Percentiles rank a stretch among this genome's conserved stretches.
phyloP scores from a whole-genome alignment of 352 stramenopile genomes.

The Phytophthora sp. region DNA sequence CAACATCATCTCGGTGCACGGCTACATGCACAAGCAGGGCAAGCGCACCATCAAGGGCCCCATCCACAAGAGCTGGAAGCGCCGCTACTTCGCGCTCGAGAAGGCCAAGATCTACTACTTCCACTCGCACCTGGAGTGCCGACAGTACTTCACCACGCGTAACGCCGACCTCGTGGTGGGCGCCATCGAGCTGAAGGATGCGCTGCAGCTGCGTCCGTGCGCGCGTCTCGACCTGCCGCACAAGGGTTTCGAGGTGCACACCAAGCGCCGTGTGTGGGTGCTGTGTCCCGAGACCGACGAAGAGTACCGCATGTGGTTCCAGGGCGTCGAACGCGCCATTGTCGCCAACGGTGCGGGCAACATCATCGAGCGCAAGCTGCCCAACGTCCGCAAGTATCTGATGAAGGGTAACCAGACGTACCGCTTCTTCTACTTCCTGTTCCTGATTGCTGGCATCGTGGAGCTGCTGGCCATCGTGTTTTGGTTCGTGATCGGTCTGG shows the following conservation, averaged over 20 bases:
- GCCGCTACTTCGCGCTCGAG: constrained; percentile 86
- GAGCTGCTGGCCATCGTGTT: constrained; percentile 80
- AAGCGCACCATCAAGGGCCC: constrained; percentile 88
- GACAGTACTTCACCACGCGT: constrained; percentile 87
- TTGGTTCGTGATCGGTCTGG: constrained; percentile 80
- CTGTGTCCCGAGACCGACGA: constrained; percentile 86
- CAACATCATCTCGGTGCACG: constrained; percentile 90
- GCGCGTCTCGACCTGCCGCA: constrained; percentile 80
- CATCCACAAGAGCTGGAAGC: constrained; percentile 89
- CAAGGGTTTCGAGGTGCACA: constrained; percentile 85
- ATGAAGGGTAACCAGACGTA: constrained; percentile 89
- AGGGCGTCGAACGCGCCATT: constrained; percentile 80
- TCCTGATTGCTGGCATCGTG: constrained; percentile 71
- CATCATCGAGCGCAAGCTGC: constrained; percentile 87
- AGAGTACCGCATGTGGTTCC: constrained; percentile 89
- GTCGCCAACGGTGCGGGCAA: constrained; percentile 78
- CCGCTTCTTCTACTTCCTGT: constrained; percentile 82
- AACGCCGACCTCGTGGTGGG: constrained; percentile 84
- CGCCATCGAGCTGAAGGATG: constrained; percentile 85
- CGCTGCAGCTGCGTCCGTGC: constrained; percentile 81
- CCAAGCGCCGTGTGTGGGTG: constrained; percentile 88
- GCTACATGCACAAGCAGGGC: constrained; percentile 91
- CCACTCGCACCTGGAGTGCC: constrained; percentile 84
- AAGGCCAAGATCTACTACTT: constrained; percentile 92
- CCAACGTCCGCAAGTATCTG: constrained; percentile 88